Evolutionary conservation across 805 yeast species (phyloP).

Genomic region (Jamesozyma jinghongensis): DNA sequence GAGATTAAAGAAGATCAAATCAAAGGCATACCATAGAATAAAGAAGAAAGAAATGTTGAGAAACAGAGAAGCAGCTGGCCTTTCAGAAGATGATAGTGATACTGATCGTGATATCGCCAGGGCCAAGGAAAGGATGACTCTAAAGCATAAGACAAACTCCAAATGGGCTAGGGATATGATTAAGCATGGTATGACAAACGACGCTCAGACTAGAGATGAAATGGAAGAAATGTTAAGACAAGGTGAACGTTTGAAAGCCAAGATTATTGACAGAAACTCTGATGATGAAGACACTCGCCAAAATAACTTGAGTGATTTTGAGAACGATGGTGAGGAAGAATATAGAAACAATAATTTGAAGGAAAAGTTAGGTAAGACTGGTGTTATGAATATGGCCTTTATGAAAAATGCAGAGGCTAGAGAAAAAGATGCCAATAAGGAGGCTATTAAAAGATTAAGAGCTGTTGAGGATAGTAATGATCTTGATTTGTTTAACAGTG

Average conservation of each 20-base stretch:
- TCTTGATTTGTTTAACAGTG: slow-evolving; percentile 23
- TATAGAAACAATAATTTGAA: slow-evolving; percentile 23
- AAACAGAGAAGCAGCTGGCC: slow-evolving; percentile 51
- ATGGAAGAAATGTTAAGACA: slow-evolving; percentile 90
- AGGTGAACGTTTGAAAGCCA: slow-evolving; percentile 67
- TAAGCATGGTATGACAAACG: slow-evolving; percentile 83
- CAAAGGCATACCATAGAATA: slow-evolving; percentile 78
- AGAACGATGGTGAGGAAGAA: slow-evolving; percentile 36
- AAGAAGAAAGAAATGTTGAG: slow-evolving; percentile 74
- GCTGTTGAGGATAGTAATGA: slow-evolving; percentile 42
- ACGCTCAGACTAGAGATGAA: slow-evolving; percentile 72
- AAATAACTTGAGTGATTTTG: slow-evolving; percentile 40
- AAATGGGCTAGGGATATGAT: slow-evolving; percentile 89
- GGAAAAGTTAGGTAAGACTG: slow-evolving; percentile 63
- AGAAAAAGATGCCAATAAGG: slow-evolving; percentile 49
- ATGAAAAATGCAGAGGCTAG: slow-evolving; percentile 84
- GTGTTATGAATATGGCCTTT: slow-evolving; percentile 89
- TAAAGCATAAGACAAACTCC: slow-evolving; percentile 80
- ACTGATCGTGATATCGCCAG: slow-evolving; percentile 64
- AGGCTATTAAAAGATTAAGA: slow-evolving; percentile 43
- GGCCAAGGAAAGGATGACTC: slow-evolving; percentile 86
- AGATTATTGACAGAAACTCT: slow-evolving; percentile 59
- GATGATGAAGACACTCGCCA: slow-evolving; percentile 36
- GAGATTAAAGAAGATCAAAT: slow-evolving; percentile 88
- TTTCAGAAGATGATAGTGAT: slow-evolving; percentile 40